Base-by-base conservation (phyloP, 139 green algal species). In the Chlamydomonas asymmetrica region DNA sequence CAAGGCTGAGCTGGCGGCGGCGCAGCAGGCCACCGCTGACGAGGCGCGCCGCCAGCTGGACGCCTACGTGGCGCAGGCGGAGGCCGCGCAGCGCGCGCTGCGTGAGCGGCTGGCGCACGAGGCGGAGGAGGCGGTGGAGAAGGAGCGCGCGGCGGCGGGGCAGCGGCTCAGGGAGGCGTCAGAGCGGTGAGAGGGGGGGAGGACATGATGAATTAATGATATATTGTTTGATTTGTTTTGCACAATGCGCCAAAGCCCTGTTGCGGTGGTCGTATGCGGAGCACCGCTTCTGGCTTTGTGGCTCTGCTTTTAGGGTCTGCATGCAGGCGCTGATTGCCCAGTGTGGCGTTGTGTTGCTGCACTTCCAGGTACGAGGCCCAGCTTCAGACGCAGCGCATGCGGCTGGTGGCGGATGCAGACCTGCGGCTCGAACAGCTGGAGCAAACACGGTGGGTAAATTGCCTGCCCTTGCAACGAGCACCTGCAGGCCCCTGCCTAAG, bases 91-190 rank as follows among this genome's bases (percentile, higher is more conserved):
- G 49, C 67, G 65, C 39, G 63, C 76, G 57, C 63, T 83, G 31
- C 2, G 68, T 16, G 71, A 77, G 60, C 71, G 71, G 8, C 50
- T 77, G 71, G 32, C 41, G 18, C 57, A 59, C 2, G 71, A 77
- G 31, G 25, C 41, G 32, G 88, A 90, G 48, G 79, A 91, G 5
- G 80, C 78, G 18, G 37, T 89, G 20, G 88, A 91, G 75, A 68
- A 74, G 39, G 86, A 93, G 78, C 68, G 84, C 1, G 29, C 40
- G 5, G 64, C 71, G 5, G 80, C 77, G 25, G 57, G 68, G 1
- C 45, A 39, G 1, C 61, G 84, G 49, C 50, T 88, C 34, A 41
- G 88, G 20, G 86, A 91, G 66, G 77, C 82, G 8, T 81, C 45
- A 27, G 82, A 91, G 60, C 82, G 86, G 23, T 84, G n/a, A n/a